Base-by-base conservation (phyloP, 331 rosid genomes). In the Malus hybrid region DNA sequence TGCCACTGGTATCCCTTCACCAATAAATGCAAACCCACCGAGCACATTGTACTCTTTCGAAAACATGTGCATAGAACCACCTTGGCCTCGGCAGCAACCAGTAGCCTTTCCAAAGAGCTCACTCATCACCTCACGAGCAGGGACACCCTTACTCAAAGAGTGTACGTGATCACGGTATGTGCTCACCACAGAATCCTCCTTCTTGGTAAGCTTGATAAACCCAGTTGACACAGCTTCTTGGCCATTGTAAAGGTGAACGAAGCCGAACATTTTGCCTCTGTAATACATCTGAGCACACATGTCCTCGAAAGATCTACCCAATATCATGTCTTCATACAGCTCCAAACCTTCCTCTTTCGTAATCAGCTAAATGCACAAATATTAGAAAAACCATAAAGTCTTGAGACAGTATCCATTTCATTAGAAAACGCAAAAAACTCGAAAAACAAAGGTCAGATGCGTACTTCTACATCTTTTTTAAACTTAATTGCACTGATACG, bases 1-100 rank as follows among this genome's bases (percentile, higher is more conserved):
- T n/a, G 99, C 99, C 70, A 95, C 87, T 3, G 99, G 99, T 72
- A 95, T 92, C 61, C 99, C 99, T 87, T 95, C 99, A 50, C 99
- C 99, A 20, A 95, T 95, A 87, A 95, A 95, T 5, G 99, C 99
- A 71, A 95, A 95, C 28, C 99, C 99, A 12, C 99, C 99, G 6
- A 95, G 81, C 84, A 95, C 5, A 65, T 92, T 92, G 83, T 90
- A 85, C 81, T 88, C 97, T 78, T 88, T 95, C 0, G 99, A 95
- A 89, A 95, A 95, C 99, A 95, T 95, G 77, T 95, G 99, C 99
- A 95, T 95, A 0, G 99, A 95, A 84, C 99, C 99, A 5, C 99
- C 99, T 76, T 95, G 99, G 73, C 99, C 99, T 2, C 97, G 90
- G 91, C 99, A 95, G 73, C 96, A 89, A 11, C 99, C 99, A 0